Base-by-base conservation (phyloP, 495 filamentous ascomycete genomes). In the Lepidopterella palustris region DNA sequence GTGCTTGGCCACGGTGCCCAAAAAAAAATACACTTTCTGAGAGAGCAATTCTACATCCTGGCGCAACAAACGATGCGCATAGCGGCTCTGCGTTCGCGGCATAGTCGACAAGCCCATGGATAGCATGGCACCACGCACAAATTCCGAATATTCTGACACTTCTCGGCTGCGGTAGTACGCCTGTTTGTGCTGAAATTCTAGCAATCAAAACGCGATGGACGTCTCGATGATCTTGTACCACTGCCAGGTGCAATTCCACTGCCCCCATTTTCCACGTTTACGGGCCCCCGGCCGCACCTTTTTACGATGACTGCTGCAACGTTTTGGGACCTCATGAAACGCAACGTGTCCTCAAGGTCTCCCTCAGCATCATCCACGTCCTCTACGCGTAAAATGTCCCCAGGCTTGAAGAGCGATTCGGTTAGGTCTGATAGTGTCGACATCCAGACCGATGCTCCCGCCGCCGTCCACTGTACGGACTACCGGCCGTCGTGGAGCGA, bases 251-350 rank as follows among this genome's bases (percentile, higher is more conserved):
- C 21, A 25, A 26, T 48, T 26, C 42, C 11, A n/a, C 26, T 29
- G 60, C 62, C 62, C 62, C 62, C 62, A 64, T 64, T 64, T 58
- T 64, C 62, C 40, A 55, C 24, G 25, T 45, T 28, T 31, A 13
- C n/a, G 48, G n/a, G 32, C 50, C 48, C 24, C 4, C 29, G 29
- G 18, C 47, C 25, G 28, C 13, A 31, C 28, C 28, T 48, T 63
- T 45, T 53, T 58, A 60, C 18, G 26, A 64, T 64, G 62, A 18
- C 52, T 10, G n/a, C 32, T 45, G 31, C 58, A 32, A 59, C 35
- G 35, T 25, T 64, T 47, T 60, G 57, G 62, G 29, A 32, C 45
- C 21, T 60, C 57, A 64, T 64, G 62, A 64, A 64, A 53, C 62
- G 62, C 53, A 23, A 55, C 47, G n/a, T 53, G 24, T 21, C 28